Percentiles rank a stretch among this genome's conserved stretches.
Conservation (phyloP, 345 rosid genomes). For the Eucalyptus lansdowneana region DNA sequence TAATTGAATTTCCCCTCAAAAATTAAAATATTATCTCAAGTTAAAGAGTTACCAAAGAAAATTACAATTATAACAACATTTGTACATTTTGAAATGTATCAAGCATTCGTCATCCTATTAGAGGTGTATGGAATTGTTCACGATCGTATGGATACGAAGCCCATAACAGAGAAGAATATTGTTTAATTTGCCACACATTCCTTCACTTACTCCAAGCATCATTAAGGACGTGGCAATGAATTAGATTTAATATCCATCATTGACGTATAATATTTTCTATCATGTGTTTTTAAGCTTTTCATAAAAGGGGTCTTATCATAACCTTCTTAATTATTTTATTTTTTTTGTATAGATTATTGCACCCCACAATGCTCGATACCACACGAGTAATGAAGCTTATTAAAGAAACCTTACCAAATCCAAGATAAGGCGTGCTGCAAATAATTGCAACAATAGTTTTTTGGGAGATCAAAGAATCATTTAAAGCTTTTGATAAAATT, state of each 20-base stretch:
- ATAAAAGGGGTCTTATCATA: not conserved
- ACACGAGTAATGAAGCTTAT: not conserved
- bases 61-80: not conserved
- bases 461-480: not conserved
- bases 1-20: not conserved
- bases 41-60: not conserved
- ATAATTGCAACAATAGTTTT: not conserved
- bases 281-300: not conserved
- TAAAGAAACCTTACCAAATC: not conserved
- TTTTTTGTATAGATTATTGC: not conserved
- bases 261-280: not conserved
- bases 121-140: not conserved
- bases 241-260: not conserved
- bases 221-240: not conserved
- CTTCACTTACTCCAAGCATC: not conserved
- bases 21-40: not conserved
- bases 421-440: not conserved
- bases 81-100: not conserved
- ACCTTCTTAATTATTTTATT: not conserved
- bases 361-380: not conserved
- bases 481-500: not conserved
- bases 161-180: not conserved
- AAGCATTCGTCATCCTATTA: not conserved
- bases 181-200: not conserved
- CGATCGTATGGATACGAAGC: not conserved